Base-by-base conservation (phyloP, 768 basidiomycete genomes). In the Calocera cornea region DNA sequence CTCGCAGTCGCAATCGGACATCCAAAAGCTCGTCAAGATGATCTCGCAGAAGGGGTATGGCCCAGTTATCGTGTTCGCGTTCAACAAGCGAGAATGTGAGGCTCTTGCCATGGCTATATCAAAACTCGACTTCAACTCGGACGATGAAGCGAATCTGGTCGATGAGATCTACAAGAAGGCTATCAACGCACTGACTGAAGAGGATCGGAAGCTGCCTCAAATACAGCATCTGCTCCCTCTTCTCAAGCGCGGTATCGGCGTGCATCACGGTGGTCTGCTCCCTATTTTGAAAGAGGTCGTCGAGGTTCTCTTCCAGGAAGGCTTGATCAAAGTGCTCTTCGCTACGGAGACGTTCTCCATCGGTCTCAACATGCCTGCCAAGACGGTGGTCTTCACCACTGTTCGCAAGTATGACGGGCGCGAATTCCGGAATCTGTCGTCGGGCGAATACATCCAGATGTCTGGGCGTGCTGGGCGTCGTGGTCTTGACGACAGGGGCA, bases 391-490 rank as follows among this genome's bases (percentile, higher is more conserved):
- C 27, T 99, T 99, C 80, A 97, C 93, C 0, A 84, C 88, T 0
- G 88, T 93, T 1, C 87, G 93, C 71, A 99, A 99, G 78, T 98
- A 94, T 72, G 97, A 99, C 75, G 97, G 97, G 0, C 86, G 85
- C 49, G 93, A 95, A 72, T 97, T 97, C 80, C 84, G 97, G 31
- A 92, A 92, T 74, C 80, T 99, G 38, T 92, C 92, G 0, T 90
- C 88, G 0, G 90, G 97, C 67, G 97, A 99, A 82, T 99, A 99
- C 76, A 97, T 98, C 72, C 97, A 99, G 74, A 99, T 99, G 97
- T 95, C 94, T 0, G 97, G 97, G 67, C 90, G 97, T 67, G 97
- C 97, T 1, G 97, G 97, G 70, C 88, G 97, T 72, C 86, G 97
- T 78, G 97, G 97, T 47, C 79, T 98, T 68, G 97, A 99, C 76